Evolutionary conservation across 192 early-diverging fungal genomes (phyloP), one percentile per base, ranked within the genome.

Genomic region (Haplosporangium gracile): DNA sequence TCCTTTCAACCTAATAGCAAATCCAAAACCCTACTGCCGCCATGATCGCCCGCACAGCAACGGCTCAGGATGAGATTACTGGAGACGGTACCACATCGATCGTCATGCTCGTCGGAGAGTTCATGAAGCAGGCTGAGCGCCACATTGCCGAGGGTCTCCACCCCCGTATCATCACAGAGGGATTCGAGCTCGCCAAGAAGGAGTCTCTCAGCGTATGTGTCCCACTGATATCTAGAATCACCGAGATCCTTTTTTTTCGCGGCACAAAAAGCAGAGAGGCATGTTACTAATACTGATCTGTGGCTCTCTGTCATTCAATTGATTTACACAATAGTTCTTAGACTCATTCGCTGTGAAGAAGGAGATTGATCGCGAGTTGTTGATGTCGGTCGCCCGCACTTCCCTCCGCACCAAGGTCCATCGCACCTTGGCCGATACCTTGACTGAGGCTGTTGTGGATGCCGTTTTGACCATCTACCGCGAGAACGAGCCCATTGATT

Each of bases 21-120:
- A 99, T 99, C 90, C 98, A 98, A 95, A 97, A 99, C 89, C 99
- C 99, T 10, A 98, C 98, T 6, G 99, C 99, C 34, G 95, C 96
- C 76, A 99, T 99, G 99, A 99, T 99, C 88, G 99, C 99, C 34
- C 93, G 97, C 24, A 97, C 99, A n/a, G 97, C 99, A 2, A 99
- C 97, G 32, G 98, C 98, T 38, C 99, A 99, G 90, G 99, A 99
- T 91, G 99, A 99, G 82, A 95, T 99, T 53, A 99, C 98, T 39
- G 99, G 99, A 60, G 99, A 99, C 79, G 99, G 99, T 70, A 99
- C 99, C 29, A 99, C 99, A 5, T 97, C 97, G 18, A 96, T 99
- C 82, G 98, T 99, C 15, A 91, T 99, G 68, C 91, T 99, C 45
- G 98, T 99, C 70, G 99, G 97, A 60, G 99, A 99, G 91, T 92